Evolutionary conservation across 371 early-diverging fungal species (phyloP).

Genomic region (Umbelopsis sp.): DNA sequence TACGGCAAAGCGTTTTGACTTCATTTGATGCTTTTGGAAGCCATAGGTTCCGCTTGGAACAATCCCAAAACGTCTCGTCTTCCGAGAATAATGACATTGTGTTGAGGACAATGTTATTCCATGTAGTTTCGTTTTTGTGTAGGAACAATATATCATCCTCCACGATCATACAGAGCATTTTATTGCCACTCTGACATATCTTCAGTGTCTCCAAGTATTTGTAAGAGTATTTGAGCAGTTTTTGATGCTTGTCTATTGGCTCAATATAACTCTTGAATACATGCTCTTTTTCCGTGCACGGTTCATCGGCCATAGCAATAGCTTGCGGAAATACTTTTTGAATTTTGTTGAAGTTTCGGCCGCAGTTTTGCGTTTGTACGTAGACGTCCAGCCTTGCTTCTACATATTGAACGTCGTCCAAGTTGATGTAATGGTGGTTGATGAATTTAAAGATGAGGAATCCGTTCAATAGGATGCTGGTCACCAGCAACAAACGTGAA

Average conservation of each 20-base stretch:
- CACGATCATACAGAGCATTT: conserved; percentile 13
- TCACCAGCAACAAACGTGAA: background rate
- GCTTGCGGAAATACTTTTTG: background rate
- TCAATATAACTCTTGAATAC: conserved; percentile 1
- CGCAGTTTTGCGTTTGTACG: conserved; percentile 2
- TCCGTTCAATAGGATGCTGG: background rate
- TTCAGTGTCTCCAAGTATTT: conserved; percentile 8
- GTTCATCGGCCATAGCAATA: background rate
- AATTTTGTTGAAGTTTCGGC: background rate
- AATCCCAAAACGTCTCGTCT: conserved; percentile 10
- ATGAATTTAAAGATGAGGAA: conserved; percentile 1
- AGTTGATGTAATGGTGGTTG: conserved; percentile 6
- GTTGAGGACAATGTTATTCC: conserved; percentile 6
- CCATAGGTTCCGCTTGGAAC: background rate
- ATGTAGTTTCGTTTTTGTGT: conserved; percentile 1
- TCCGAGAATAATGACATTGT: background rate
- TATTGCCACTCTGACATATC: conserved; percentile 1
- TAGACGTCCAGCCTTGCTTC: background rate
- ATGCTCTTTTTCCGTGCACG: background rate
- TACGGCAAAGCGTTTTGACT: background rate
- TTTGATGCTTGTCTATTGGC: background rate
- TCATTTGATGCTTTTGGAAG: background rate
- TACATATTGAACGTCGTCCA: background rate
- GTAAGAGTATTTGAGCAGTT: background rate
- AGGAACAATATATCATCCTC: conserved; percentile 1